Evolutionary conservation across 768 basidiomycete species (phyloP), one percentile per base, ranked within the genome.

Genomic region (Leccinum arenicola): DNA sequence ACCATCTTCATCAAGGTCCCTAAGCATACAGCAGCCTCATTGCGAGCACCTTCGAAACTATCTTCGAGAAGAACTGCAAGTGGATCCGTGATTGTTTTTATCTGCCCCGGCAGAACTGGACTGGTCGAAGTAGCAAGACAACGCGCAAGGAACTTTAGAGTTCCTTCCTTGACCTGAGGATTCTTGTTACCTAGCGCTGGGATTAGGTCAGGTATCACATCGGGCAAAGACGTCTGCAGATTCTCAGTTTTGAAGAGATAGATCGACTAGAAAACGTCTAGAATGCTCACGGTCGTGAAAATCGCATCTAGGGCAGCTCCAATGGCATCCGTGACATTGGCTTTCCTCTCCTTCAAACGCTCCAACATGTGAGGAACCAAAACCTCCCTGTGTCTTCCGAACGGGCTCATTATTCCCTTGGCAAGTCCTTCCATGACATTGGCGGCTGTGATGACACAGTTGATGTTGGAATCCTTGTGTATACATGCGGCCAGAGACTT

Each of bases 1-100:
- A 98, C 84, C 83, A 98, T 95, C 79, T 92, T 98, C 91, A 95
- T 95, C 64, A 98, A 75, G 0, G 86, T 88, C 17, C 96, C 97
- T 35, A 99, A 78, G 65, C 87, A 90, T 40, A 82, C 82, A 0
- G 95, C 95, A n/a, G 95, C 92, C 64, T 95, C 91, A 57, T 87
- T 88, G 48, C 97, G 83, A 25, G 95, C 93, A 31, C 90, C 90
- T 70, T 93, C 96, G 61, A 85, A 87, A 11, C 90, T 82, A 69
- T 99, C 97, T 73, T 94, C 95, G 12, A 98, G 80, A 8, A 95
- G 80, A 6, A 76, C 66, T 6, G 88, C 85, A 14, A 98, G 79
- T 8, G 83, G 77, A 59, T 95, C 94, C 2, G 92, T 84, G 23
- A 97, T 74, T 1, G 86, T 80, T 66, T 97, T 95, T 62, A 98